Conservation (phyloP, 495 filamentous ascomycete genomes). For the Penicillium macrosclerotiorum region DNA sequence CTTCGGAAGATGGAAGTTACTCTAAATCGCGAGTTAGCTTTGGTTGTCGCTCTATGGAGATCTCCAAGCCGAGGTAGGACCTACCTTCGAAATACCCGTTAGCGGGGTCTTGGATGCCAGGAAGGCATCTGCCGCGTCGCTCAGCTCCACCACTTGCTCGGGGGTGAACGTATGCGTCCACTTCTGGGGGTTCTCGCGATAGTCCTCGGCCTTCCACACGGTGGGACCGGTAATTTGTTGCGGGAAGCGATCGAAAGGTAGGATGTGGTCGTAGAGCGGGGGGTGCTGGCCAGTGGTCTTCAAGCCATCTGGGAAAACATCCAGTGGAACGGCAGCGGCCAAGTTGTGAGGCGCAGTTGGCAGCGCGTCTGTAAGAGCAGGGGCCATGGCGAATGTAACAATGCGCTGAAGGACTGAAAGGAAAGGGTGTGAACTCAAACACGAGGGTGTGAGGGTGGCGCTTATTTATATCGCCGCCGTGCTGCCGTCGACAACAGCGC, state of each 20-base stretch:
- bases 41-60: too few species aligned
- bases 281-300: slow-evolving; percentile 75
- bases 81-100: slow-evolving; percentile 65
- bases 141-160: slow-evolving; percentile 65
- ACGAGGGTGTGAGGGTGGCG: background rate
- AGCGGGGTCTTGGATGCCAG: slow-evolving; percentile 59
- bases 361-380: slow-evolving; percentile 31
- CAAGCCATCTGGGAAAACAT: slow-evolving; percentile 49
- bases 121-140: slow-evolving; percentile 62
- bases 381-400: slow-evolving; percentile 29
- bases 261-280: slow-evolving; percentile 63
- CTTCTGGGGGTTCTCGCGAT: slow-evolving; percentile 60
- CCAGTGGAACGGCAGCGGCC: slow-evolving; percentile 22
- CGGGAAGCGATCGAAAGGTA: slow-evolving; percentile 68
- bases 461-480: slow-evolving; percentile 18
- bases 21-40: slow-evolving; percentile 6
- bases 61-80: too few species aligned
- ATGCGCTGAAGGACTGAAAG: too few species aligned
- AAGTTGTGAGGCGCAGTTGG: slow-evolving; percentile 34
- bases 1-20: slow-evolving; percentile 55
- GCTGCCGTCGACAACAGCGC: slow-evolving; percentile 20
- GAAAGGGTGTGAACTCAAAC: background rate
- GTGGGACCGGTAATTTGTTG: slow-evolving; percentile 68
- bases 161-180: slow-evolving; percentile 70
- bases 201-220: slow-evolving; percentile 72